A percentile compares a stretch with the other conserved stretches of the same genome.
Evolutionary conservation across 2,329 filamentous ascomycete species (phyloP).

Genomic region (Arthrinium phaeospermum): DNA sequence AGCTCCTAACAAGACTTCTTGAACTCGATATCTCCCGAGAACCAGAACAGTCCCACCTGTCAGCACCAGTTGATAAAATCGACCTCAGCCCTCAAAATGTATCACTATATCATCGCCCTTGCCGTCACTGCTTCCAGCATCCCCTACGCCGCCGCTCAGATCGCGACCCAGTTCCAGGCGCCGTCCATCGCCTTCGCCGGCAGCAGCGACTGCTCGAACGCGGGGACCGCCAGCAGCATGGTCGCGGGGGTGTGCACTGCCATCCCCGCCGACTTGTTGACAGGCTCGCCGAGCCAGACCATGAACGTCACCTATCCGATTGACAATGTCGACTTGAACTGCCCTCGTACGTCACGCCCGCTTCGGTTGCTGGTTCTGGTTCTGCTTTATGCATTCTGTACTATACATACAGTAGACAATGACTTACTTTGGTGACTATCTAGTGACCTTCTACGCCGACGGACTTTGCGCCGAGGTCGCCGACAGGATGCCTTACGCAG

Average conservation of each 20-base stretch:
- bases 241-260: background rate
- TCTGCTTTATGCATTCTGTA: too few relatives aligned
- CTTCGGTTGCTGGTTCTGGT: background rate
- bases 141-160: background rate
- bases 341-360: background rate
- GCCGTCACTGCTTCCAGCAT: background rate
- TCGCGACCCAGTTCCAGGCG: conserved; percentile 9
- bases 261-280: background rate
- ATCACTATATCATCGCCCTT: background rate
- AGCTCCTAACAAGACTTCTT: background rate
- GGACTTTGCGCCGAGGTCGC: background rate
- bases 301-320: background rate
- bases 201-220: background rate
- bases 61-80: too few relatives aligned
- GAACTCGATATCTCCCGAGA: background rate
- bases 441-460: conserved; percentile 7
- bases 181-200: background rate
- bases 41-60: too few relatives aligned
- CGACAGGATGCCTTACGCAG: background rate
- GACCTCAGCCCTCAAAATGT: background rate
- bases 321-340: conserved; percentile 6
- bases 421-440: background rate
- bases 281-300: background rate
- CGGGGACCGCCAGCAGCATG: background rate
- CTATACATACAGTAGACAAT: background rate